Evolutionary conservation across 768 basidiomycete genomes (phyloP).

Genomic region (Leucocoprinus leucothites): DNA sequence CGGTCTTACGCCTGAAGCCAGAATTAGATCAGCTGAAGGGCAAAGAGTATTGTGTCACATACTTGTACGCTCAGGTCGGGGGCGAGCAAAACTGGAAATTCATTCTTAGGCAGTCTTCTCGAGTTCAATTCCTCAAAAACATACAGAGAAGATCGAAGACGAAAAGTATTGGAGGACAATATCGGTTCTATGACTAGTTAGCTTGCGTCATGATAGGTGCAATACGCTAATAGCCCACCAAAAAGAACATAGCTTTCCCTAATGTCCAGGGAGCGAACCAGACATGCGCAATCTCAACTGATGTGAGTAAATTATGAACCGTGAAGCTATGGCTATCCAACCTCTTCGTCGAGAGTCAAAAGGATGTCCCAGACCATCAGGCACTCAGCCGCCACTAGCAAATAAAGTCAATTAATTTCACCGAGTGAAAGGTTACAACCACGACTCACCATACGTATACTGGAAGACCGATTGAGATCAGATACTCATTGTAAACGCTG

Average conservation of each 20-base stretch:
- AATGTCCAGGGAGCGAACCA: neutral
- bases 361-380: constrained; percentile 10
- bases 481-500: neutral
- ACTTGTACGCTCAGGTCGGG: neutral
- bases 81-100: neutral
- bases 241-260: constrained; percentile 1
- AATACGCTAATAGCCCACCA: neutral
- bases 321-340: neutral
- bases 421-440: neutral
- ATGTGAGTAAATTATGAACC: no score
- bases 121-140: neutral
- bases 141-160: constrained; percentile 5
- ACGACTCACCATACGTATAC: constrained; percentile 5
- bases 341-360: constrained; percentile 3
- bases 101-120: neutral
- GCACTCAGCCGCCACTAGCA: neutral
- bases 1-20: no score
- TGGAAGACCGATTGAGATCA: neutral
- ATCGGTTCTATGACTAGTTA: neutral
- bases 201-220: neutral
- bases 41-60: neutral
- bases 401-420: neutral
- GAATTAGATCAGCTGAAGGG: neutral
- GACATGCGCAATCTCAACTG: neutral
- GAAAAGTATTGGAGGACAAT: constrained; percentile 5